Base-by-base conservation (phyloP, 129 eudicot genomes). In the Lonicera japonica region DNA sequence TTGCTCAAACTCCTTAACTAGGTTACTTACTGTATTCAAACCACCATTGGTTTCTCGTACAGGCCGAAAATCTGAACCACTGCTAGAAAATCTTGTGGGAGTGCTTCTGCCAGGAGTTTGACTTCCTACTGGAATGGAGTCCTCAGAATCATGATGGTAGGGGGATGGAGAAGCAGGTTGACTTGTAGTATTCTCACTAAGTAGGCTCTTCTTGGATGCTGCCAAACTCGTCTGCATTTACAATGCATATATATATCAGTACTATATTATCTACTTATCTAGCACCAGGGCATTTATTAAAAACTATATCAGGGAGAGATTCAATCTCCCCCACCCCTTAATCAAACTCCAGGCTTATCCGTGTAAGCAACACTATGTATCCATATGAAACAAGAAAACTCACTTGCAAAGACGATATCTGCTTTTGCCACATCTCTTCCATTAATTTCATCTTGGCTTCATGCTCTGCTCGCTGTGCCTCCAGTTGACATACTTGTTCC, bases 401-500 rank as follows among this genome's bases (percentile, higher is more conserved):
- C 66, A 91, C 98, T 71, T 82, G 96, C 75, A 87, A 82, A 47
- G 98, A 77, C 50, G 78, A 52, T 64, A 83, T 80, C 75, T 92
- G 98, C 78, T 73, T 82, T 61, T 87, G 88, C 96, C 98, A 92
- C 60, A 79, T 73, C 18, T 87, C 98, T 76, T 87, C 98, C 80
- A 87, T 75, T 5, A 88, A 71, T 68, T 77, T 80, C 98, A 87
- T 84, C 71, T 85, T 87, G 67, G 65, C 74, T 69, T 87, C 96
- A 63, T 91, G 85, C 58, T 91, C 96, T n/a, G 71, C 69, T 87
- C 90, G 84, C n/a, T 84, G 72, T 1, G 74, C 66, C 74, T 85
- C 96, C 19, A 57, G 80, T 45, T 82, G 85, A 52, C 69, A 71
- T 46, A 87, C 63, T 58, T 88, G 89, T 45, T 83, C 88, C 65